Evolutionary conservation across 306 rosid genomes (phyloP).

Genomic region (Malus orientalis): DNA sequence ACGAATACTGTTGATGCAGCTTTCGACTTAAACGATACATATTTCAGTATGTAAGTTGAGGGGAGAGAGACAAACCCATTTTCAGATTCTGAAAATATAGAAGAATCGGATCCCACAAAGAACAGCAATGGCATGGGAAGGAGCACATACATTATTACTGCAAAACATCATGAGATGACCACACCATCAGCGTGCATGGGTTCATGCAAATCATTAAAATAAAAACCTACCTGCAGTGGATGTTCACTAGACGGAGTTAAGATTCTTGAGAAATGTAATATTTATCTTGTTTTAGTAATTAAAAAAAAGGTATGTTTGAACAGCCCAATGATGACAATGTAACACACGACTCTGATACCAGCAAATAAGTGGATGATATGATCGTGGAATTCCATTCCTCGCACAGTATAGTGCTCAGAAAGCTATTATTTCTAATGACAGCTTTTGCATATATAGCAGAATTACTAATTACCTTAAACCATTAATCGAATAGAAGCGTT

Average conservation of each 20-base stretch:
- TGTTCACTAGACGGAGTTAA: neutral
- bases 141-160: constrained; percentile 71
- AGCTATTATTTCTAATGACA: neutral
- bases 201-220: neutral
- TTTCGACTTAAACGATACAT: neutral
- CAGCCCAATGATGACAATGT: neutral
- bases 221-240: neutral
- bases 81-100: constrained; percentile 51
- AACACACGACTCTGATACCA: neutral
- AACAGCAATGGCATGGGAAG: constrained; percentile 86
- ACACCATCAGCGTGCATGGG: neutral
- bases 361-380: neutral
- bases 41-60: constrained; percentile 2
- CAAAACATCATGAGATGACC: constrained; percentile 26
- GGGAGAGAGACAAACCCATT: constrained; percentile 27
- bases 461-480: neutral
- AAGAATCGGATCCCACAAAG: constrained; percentile 58
- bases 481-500: neutral
- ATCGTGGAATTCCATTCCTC: neutral
- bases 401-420: neutral
- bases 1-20: neutral
- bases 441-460: neutral
- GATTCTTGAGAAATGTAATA: neutral
- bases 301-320: neutral
- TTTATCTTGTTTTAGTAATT: neutral